Base-by-base conservation (phyloP, 2,329 filamentous ascomycete genomes). In the Cladophialophora immunda region DNA sequence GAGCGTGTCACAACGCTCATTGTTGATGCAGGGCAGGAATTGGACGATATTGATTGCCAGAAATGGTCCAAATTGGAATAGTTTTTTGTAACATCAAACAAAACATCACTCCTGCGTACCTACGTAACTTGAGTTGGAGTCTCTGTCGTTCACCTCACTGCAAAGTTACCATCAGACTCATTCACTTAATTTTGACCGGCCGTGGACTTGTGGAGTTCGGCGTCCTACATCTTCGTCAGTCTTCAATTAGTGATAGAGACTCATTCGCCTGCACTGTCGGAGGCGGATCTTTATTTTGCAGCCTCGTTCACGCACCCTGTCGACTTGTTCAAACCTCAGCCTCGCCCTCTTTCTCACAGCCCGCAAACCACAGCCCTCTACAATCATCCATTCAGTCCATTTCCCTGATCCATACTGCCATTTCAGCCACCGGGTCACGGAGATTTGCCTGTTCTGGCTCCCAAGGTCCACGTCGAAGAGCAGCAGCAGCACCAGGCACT, bases 81-180 rank as follows among this genome's bases (percentile, higher is more conserved):
- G 45, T 50, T 50, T 15, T 47, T 25, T 50, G 45, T 50, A 50
- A 22, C 45, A 50, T 50, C 45, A 50, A 50, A 25, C 38, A 41
- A 9, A 34, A 50, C 45, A 22, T 50, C 19, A 50, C 45, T 25
- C 3, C 22, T 50, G 13, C 32, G 13, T 34, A 34, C 22, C n/a
- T n/a, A n/a, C n/a, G n/a, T 41, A 30, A 15, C 17, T 13, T 25
- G 32, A 38, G 34, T 9, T 22, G 30, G 7, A 27, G 6, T 11
- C 13, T 30, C 29, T 19, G 17, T 7, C 38, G n/a, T n/a, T n/a
- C n/a, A n/a, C n/a, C n/a, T n/a, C n/a, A n/a, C n/a, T n/a, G n/a
- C n/a, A n/a, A n/a, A n/a, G n/a, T n/a, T 17, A 9, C 30, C 30
- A 34, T n/a, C 38, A 19, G n/a, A 6, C 22, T 22, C 45, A 13